Evolutionary conservation across 2,329 filamentous ascomycete species (phyloP).

Genomic region (Aspergillus udagawae): DNA sequence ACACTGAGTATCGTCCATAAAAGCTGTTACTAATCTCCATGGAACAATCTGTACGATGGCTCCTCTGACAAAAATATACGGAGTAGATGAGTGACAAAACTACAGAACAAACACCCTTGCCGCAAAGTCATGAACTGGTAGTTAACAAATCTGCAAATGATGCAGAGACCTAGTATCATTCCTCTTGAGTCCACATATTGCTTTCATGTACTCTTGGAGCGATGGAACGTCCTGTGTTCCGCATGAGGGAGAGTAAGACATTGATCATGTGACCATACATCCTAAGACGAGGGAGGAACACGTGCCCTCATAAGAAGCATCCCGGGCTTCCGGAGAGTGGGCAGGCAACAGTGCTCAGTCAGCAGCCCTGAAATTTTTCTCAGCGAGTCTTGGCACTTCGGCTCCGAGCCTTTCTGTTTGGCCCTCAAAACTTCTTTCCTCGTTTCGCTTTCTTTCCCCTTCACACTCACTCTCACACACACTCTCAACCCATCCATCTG

Average conservation of each 20-base stretch:
- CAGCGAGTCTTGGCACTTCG: conserved; percentile 14
- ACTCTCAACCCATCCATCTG: background rate
- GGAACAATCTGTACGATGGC: background rate
- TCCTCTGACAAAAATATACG: background rate
- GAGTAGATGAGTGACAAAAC: background rate
- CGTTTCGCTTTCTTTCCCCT: conserved; percentile 10
- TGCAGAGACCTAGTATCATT: background rate
- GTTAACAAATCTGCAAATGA: background rate
- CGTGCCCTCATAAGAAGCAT: background rate
- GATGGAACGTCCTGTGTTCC: background rate
- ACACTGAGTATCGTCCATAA: background rate
- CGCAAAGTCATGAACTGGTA: background rate
- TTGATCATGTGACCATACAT: background rate
- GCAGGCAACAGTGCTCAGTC: background rate
- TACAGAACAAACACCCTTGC: background rate
- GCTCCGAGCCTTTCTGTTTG: conserved; percentile 23
- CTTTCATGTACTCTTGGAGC: background rate
- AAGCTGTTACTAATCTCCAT: background rate
- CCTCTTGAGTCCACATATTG: background rate
- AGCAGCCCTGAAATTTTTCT: background rate
- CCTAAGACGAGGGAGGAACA: conserved; percentile 2
- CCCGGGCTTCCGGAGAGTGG: background rate
- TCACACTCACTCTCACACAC: background rate
- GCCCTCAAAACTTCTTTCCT: conserved; percentile 18
- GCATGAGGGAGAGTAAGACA: background rate